Percentiles rank a stretch among this genome's conserved stretches.
These are phyloP conservation scores for Chamaecrista fasciculata DNA, from an alignment of 306 rosid genomes.

Conservation along the genomic window DNA sequence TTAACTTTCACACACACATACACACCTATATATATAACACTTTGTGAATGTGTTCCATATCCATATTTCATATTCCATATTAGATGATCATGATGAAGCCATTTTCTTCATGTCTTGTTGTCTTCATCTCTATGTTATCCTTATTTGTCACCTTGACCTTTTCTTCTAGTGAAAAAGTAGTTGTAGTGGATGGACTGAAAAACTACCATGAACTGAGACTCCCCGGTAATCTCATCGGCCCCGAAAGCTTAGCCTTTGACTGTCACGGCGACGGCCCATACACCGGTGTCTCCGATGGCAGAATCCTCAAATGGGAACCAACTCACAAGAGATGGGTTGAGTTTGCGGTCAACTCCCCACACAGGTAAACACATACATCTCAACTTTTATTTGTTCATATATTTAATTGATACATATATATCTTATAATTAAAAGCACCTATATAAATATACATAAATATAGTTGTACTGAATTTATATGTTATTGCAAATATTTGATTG, in stretches of 20 bases:
- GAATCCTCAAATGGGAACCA: conserved; percentile 51
- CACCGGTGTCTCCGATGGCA: conserved; percentile 48
- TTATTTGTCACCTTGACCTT: not conserved
- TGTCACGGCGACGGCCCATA: conserved; percentile 56
- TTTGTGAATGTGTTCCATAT: too few relatives aligned
- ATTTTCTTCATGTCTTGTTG: not conserved
- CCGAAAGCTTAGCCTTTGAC: conserved; percentile 58
- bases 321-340: conserved; percentile 31
- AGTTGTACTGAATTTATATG: not conserved
- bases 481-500: not conserved
- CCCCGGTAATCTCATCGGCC: conserved; percentile 31
- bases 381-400: not conserved
- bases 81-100: too few relatives aligned
- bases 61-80: too few relatives aligned
- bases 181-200: too few relatives aligned
- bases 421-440: too few relatives aligned
- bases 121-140: not conserved
- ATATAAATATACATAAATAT: too few relatives aligned
- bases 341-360: conserved; percentile 43
- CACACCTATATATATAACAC: too few relatives aligned
- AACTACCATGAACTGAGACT: conserved; percentile 12
- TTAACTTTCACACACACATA: too few relatives aligned
- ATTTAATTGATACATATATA: too few relatives aligned
- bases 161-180: not conserved
- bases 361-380: not conserved